These are phyloP conservation scores for Musa acuminata DNA, from an alignment of 176 grass and related monocot species.

Conservation along the genomic window DNA sequence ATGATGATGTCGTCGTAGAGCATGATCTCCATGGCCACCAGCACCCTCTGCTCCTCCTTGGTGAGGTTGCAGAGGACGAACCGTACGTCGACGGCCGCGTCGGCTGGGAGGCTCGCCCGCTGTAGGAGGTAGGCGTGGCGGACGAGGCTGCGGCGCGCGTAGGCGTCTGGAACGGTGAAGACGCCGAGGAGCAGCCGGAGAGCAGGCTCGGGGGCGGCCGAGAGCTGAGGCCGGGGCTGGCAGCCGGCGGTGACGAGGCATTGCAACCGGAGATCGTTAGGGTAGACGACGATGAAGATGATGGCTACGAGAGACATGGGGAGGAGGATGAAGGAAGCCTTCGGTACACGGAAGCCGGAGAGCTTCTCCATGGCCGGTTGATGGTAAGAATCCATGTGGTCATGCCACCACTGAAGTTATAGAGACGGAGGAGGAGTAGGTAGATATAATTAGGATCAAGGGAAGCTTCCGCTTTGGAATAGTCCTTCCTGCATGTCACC, in stretches of 20 bases:
- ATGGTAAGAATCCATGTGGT: no score
- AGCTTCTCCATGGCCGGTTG: neutral
- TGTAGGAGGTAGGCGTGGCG: conserved; percentile 75
- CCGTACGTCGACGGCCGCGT: conserved; percentile 47
- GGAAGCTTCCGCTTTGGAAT: no score
- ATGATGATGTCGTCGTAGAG: conserved; percentile 12
- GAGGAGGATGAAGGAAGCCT: neutral
- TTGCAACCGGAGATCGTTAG: neutral
- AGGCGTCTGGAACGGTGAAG: neutral
- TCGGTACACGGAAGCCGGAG: neutral
- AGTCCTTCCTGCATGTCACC: no score
- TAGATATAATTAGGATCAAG: no score
- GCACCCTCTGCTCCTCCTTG: conserved; percentile 22
- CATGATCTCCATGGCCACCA: neutral
- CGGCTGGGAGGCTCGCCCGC: conserved; percentile 43
- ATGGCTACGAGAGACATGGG: neutral
- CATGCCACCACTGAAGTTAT: neutral
- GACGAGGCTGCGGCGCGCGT: conserved; percentile 27
- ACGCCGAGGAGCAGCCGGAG: conserved; percentile 6
- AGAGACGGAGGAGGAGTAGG: no score
- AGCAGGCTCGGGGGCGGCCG: neutral
- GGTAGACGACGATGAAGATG: conserved; percentile 2
- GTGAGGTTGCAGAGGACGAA: conserved; percentile 43
- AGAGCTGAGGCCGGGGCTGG: neutral
- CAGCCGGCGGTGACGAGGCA: neutral